phyloP scores from a whole-genome alignment of 208 protist genomes.

The Crithidia brevicula region DNA sequence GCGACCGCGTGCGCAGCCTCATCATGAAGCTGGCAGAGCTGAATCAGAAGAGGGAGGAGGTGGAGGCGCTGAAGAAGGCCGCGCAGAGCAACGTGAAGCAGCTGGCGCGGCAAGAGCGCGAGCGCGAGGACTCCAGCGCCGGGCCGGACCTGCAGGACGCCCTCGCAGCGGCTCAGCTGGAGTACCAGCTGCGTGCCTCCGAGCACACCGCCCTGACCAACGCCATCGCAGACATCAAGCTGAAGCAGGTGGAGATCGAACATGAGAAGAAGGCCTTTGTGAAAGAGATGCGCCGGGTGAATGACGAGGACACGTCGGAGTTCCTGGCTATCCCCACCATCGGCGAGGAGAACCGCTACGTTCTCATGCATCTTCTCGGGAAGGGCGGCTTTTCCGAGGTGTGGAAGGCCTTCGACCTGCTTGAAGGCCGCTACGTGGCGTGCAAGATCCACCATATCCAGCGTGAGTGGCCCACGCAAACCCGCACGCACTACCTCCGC shows the following conservation, averaged over 20 bases:
- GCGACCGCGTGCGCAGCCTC: slow-evolving; percentile 51
- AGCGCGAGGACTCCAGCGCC: slow-evolving; percentile 53
- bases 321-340: slow-evolving; percentile 54
- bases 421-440: slow-evolving; percentile 87
- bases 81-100: slow-evolving; percentile 58
- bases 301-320: slow-evolving; percentile 79
- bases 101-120: slow-evolving; percentile 52
- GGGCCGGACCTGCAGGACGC: slow-evolving; percentile 40
- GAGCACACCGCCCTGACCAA: slow-evolving; percentile 60
- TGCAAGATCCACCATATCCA: slow-evolving; percentile 97
- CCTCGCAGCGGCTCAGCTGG: slow-evolving; percentile 58
- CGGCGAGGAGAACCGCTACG: slow-evolving; percentile 71
- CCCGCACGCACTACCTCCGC: slow-evolving; percentile 91
- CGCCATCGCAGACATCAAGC: slow-evolving; percentile 38
- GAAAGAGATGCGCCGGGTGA: slow-evolving; percentile 82
- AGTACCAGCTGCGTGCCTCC: slow-evolving; percentile 51
- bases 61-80: slow-evolving; percentile 64
- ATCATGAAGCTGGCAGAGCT: slow-evolving; percentile 54
- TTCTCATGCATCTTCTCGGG: slow-evolving; percentile 92
- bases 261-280: slow-evolving; percentile 79
- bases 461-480: slow-evolving; percentile 81
- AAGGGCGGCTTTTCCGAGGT: slow-evolving; percentile 97
- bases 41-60: slow-evolving; percentile 40
- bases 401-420: slow-evolving; percentile 93
- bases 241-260: slow-evolving; percentile 53